Evolutionary conservation across 768 basidiomycete species (phyloP).

Genomic region (Boletus patriciae): DNA sequence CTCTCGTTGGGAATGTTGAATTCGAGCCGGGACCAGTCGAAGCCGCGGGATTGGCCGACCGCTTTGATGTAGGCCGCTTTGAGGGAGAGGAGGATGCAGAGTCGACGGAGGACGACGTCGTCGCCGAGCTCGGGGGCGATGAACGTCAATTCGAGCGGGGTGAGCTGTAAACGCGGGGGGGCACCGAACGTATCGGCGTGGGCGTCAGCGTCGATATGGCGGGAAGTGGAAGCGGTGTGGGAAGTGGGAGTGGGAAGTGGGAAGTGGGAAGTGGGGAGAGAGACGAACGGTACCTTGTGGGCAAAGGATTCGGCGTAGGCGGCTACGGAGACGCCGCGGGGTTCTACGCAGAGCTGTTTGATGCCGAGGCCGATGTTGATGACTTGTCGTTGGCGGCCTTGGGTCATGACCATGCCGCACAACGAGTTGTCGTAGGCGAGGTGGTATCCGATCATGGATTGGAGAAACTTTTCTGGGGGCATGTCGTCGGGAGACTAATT

Average conservation of each 20-base stretch:
- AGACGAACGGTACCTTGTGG: slow-evolving; percentile 61
- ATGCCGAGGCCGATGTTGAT: slow-evolving; percentile 82
- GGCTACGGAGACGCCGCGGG: slow-evolving; percentile 54
- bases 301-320: slow-evolving; percentile 71
- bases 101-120: slow-evolving; percentile 66
- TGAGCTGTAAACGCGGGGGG: slow-evolving; percentile 36
- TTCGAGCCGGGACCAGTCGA: slow-evolving; percentile 80
- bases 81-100: slow-evolving; percentile 75
- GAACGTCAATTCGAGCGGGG: slow-evolving; percentile 51
- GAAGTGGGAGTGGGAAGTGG: too few species aligned
- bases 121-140: slow-evolving; percentile 53
- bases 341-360: slow-evolving; percentile 63
- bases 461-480: slow-evolving; percentile 61
- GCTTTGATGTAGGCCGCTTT: slow-evolving; percentile 84
- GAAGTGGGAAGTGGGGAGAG: background rate
- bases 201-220: background rate
- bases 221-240: background rate
- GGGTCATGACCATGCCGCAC: slow-evolving; percentile 84
- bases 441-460: slow-evolving; percentile 80
- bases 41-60: slow-evolving; percentile 76
- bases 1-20: slow-evolving; percentile 68
- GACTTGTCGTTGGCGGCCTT: slow-evolving; percentile 72
- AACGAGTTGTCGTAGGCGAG: slow-evolving; percentile 66
- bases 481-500: slow-evolving; percentile 55
- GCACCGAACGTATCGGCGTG: background rate